These are phyloP conservation scores for Draba incana DNA, from an alignment of 345 rosid genomes.

Conservation along the genomic window DNA sequence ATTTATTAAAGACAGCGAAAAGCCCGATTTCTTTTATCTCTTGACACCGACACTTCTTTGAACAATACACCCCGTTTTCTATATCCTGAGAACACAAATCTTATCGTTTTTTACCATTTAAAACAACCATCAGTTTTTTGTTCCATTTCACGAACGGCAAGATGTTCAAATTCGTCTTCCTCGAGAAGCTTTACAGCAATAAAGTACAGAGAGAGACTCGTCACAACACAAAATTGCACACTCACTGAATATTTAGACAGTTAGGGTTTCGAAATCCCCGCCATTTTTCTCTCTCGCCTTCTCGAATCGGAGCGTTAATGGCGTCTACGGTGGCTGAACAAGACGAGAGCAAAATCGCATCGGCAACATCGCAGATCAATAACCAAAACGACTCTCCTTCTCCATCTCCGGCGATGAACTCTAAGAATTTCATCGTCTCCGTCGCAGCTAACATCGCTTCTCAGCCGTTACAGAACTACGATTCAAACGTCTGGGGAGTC, in stretches of 20 bases:
- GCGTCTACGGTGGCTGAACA: constrained; percentile 44
- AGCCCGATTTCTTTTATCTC: constrained; percentile 29
- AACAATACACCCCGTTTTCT: constrained; percentile 12
- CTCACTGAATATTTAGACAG: not conserved
- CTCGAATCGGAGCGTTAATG: not conserved
- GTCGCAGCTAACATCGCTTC: constrained; percentile 67
- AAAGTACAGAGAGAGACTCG: too few relatives aligned
- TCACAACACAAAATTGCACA: not conserved
- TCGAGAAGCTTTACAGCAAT: constrained; percentile 26
- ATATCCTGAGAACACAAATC: constrained; percentile 4
- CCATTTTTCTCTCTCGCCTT: constrained; percentile 39
- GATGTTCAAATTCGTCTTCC: constrained; percentile 29
- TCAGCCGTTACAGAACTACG: constrained; percentile 68
- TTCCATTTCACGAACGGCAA: not conserved
- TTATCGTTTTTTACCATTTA: not conserved
- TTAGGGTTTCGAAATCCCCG: constrained; percentile 61
- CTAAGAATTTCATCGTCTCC: constrained; percentile 56
- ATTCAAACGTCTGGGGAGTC: constrained; percentile 83
- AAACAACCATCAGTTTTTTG: not conserved
- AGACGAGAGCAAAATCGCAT: constrained; percentile 37
- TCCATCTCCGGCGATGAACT: constrained; percentile 47
- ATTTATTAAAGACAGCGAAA: constrained; percentile 23
- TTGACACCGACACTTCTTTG: constrained; percentile 32
- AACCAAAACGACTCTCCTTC: constrained; percentile 38
- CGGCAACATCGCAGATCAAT: constrained; percentile 33